Evolutionary conservation across 2,329 filamentous ascomycete species (phyloP), one percentile per base, ranked within the genome.

Genomic region (Boeremia exigua): DNA sequence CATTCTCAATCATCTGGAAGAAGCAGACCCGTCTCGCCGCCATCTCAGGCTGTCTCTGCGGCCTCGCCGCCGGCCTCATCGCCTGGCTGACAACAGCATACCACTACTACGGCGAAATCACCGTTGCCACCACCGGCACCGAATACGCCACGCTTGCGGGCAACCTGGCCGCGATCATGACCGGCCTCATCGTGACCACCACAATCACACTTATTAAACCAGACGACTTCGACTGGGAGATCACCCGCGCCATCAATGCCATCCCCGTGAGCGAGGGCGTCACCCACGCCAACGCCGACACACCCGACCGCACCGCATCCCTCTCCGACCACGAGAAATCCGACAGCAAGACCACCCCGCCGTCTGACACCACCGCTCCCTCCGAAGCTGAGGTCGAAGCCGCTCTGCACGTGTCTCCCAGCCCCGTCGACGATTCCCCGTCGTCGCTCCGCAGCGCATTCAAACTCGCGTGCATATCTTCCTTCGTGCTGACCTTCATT

Each of bases 61-160:
- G 75, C 3, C 62, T 77, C 0, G 60, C 64, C n/a, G 68, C 69
- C 2, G 73, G 75, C 1, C 53, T 78, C 1, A 73, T 66, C 1
- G 75, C 74, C 2, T 78, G 75, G 75, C 65, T 78, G 4, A 65
- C 68, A 3, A 71, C 69, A 0, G 72, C 74, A 0, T 70, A 77
- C 23, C 59, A 58, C 4, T 68, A 73, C 34, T 77, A 75, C 37
- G 77, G 77, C 9, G 71, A 68, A 9, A 63, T 80, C 30, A 76
- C 69, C 11, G 71, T 80, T 8, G 63, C 68, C 3, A 76, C 72
- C 5, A 78, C 77, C 0, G 77, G 77, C 2, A 56, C 70, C 25
- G 70, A 73, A 36, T 75, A 72, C 56, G 71, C 69, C 12, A 79
- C 71, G 14, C 67, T 80, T 0, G 77, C 77, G 0, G 78, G 78